Base-by-base conservation (phyloP, 2,329 filamentous ascomycete species). In the Cytospora chrysosperma region DNA sequence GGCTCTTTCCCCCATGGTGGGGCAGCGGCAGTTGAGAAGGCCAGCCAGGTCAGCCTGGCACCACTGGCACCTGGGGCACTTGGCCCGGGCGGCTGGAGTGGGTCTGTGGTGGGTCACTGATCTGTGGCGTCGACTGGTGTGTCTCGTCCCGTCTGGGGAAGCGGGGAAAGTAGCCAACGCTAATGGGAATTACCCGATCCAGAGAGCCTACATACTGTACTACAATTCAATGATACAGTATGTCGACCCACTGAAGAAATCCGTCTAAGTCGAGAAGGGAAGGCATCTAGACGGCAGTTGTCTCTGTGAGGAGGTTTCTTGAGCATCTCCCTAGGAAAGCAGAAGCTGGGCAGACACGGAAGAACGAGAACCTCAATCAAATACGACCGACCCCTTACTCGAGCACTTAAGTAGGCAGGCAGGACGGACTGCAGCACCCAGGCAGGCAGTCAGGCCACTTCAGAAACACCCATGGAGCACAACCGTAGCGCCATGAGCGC, bases 141-240 rank as follows among this genome's bases (percentile, higher is more conserved):
- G 59, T 55, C 40, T 61, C n/a, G 50, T 61, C 51, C 59, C 59
- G 63, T 65, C 63, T 65, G 63, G 63, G 63, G 63, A 65, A 65
- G 63, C 63, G 63, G 63, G 63, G 63, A 64, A 65, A 27, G 40
- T 13, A 32, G 9, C 49, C 49, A 27, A 30, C 47, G 62, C 58
- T 61, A 60, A 24, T 43, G 32, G n/a, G n/a, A n/a, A n/a, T 34
- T 12, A 4, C 10, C 12, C 24, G 62, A 64, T 40, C 62, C 62
- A 53, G 17, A 59, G 32, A 21, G 47, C 34, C 51, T 26, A 32
- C 7, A 34, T 43, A 37, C 32, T 21, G 34, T 26, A 43, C 43
- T 55, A 40, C 7, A 43, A 6, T 3, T n/a, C n/a, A n/a, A n/a
- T n/a, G n/a, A n/a, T n/a, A n/a, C n/a, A n/a, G 9, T 21, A 13